Evolutionary conservation across 176 grass and related monocot species (phyloP).

Genomic region (Carex myosuroides): DNA sequence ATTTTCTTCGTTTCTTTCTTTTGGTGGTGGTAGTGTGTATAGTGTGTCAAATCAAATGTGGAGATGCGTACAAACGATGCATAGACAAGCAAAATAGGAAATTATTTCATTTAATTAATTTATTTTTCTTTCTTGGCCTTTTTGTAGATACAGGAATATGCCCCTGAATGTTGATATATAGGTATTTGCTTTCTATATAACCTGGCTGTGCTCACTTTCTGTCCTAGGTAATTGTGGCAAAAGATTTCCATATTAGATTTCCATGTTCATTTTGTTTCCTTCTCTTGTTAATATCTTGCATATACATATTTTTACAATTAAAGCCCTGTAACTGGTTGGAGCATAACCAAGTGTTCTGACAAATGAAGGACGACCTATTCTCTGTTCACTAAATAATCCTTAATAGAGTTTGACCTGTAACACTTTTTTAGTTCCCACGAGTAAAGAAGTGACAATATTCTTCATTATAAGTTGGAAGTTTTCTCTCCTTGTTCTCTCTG

Average conservation of each 20-base stretch:
- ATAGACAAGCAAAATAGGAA: slow-evolving; percentile 1
- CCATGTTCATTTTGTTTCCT: background rate
- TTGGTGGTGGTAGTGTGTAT: background rate
- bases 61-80: background rate
- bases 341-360: background rate
- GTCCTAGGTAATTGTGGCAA: background rate
- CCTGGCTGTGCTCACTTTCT: background rate
- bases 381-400: background rate
- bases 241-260: background rate
- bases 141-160: slow-evolving; percentile 34
- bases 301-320: background rate
- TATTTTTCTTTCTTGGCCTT: background rate
- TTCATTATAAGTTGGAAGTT: background rate
- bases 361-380: background rate
- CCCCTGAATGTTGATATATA: slow-evolving; percentile 25
- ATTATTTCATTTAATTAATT: slow-evolving; percentile 10
- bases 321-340: background rate
- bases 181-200: slow-evolving; percentile 11
- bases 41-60: background rate
- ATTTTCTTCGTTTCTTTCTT: background rate
- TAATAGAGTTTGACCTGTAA: background rate
- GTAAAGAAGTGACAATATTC: background rate
- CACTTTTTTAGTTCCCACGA: background rate
- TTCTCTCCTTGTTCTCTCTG: background rate
- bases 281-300: background rate